Evolutionary conservation across 2,329 filamentous ascomycete genomes (phyloP).

Genomic region (Huntiella bhutanensis): DNA sequence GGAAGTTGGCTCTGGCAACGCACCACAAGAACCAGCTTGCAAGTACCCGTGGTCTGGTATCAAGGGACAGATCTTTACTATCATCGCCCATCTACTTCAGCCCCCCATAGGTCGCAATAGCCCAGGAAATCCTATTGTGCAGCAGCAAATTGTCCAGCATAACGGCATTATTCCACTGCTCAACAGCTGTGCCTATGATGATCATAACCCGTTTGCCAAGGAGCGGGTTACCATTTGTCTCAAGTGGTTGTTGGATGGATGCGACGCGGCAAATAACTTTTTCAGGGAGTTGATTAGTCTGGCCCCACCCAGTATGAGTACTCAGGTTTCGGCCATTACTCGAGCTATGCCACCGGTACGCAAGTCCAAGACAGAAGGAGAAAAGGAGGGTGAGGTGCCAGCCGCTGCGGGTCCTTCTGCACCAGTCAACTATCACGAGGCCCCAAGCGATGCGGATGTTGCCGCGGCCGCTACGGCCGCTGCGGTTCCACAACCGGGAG

Average conservation of each 20-base stretch:
- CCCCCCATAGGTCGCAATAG: slow-evolving; percentile 46
- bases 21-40: slow-evolving; percentile 42
- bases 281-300: slow-evolving; percentile 42
- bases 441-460: no score
- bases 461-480: slow-evolving; percentile 16
- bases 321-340: background rate
- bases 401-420: background rate
- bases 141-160: slow-evolving; percentile 69
- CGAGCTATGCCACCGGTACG: background rate
- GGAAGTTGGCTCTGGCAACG: slow-evolving; percentile 15
- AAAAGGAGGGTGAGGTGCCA: no score
- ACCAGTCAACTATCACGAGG: no score
- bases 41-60: slow-evolving; percentile 53
- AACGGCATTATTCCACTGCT: slow-evolving; percentile 76
- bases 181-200: slow-evolving; percentile 79
- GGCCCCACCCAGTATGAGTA: slow-evolving; percentile 17
- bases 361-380: no score
- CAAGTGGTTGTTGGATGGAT: slow-evolving; percentile 65
- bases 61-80: slow-evolving; percentile 82
- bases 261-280: slow-evolving; percentile 52
- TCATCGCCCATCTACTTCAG: slow-evolving; percentile 75
- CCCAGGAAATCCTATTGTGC: slow-evolving; percentile 53
- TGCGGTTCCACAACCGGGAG: slow-evolving; percentile 18
- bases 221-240: slow-evolving; percentile 78
- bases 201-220: slow-evolving; percentile 83